These are phyloP conservation scores for Phyllosticta paracitricarpa DNA, from an alignment of 2,329 filamentous ascomycete species.

Conservation along the genomic window DNA sequence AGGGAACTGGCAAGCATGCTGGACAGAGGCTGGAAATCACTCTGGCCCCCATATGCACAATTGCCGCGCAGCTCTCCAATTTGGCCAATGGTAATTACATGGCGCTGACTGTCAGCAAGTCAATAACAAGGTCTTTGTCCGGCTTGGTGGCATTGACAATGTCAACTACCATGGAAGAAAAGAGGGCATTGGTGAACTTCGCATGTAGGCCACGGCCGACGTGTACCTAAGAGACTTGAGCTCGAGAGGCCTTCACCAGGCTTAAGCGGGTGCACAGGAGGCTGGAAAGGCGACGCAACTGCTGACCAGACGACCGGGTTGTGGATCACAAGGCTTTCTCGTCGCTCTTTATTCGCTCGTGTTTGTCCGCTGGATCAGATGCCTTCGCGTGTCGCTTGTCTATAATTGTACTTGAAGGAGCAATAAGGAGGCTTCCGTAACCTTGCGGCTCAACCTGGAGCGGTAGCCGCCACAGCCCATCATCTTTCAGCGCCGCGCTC, in stretches of 20 bases:
- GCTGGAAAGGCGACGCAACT: background rate
- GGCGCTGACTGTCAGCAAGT: no score
- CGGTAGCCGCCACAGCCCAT: background rate
- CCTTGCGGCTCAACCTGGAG: background rate
- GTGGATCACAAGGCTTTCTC: background rate
- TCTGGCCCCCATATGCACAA: no score
- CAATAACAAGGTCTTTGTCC: no score
- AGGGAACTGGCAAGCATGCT: background rate
- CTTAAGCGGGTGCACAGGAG: background rate
- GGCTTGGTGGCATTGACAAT: no score
- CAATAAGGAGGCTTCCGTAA: background rate
- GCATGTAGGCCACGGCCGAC: background rate
- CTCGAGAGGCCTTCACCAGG: background rate
- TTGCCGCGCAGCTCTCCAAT: no score
- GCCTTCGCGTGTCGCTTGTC: background rate
- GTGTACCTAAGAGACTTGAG: background rate
- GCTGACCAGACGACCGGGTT: background rate
- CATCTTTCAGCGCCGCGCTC: no score
- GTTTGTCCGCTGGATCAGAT: background rate
- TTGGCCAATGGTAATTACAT: no score
- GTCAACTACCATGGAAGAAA: no score
- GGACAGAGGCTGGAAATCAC: background rate
- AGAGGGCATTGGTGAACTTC: no score
- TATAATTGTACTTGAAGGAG: background rate
- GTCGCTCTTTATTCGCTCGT: background rate